Percentiles rank a stretch among this genome's conserved stretches.
These are phyloP conservation scores for Colletotrichum agaves DNA, from an alignment of 2,329 filamentous ascomycete genomes.

Conservation along the genomic window DNA sequence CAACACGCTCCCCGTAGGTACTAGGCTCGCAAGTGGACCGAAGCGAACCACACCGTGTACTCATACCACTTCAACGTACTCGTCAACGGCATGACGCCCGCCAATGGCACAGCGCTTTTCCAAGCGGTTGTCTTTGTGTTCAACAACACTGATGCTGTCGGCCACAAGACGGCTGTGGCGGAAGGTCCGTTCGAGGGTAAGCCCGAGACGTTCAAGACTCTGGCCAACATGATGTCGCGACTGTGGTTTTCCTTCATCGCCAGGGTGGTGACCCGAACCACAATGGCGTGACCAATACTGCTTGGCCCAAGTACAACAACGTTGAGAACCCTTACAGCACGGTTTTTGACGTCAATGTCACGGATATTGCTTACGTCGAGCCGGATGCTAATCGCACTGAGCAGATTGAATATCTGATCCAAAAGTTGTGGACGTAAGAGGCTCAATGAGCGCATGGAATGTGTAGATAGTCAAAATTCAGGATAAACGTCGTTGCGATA, in stretches of 20 bases:
- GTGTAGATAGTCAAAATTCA: not conserved
- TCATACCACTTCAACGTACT: conserved; percentile 61
- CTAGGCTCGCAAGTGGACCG: conserved; percentile 62
- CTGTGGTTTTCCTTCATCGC: conserved; percentile 64
- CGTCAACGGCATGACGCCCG: conserved; percentile 36
- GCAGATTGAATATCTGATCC: conserved; percentile 51
- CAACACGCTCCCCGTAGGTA: conserved; percentile 67
- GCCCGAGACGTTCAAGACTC: conserved; percentile 52
- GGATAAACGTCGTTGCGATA: not conserved
- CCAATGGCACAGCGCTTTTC: conserved; percentile 44
- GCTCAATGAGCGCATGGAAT: not conserved
- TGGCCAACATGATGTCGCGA: conserved; percentile 59
- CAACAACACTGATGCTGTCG: conserved; percentile 59
- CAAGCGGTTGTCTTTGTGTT: conserved; percentile 55
- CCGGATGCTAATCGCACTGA: conserved; percentile 57
- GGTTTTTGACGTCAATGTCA: conserved; percentile 61
- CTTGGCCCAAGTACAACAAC: conserved; percentile 60
- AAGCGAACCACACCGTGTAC: conserved; percentile 61
- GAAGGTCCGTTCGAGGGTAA: conserved; percentile 52
- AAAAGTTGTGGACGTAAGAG: conserved; percentile 35
- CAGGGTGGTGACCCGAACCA: conserved; percentile 57
- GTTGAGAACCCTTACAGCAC: conserved; percentile 54
- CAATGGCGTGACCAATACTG: conserved; percentile 5
- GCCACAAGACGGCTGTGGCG: conserved; percentile 59
- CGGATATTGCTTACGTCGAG: conserved; percentile 53